Conservation (phyloP, 192 early-diverging fungal genomes). For the Cetraspora pellucida region DNA sequence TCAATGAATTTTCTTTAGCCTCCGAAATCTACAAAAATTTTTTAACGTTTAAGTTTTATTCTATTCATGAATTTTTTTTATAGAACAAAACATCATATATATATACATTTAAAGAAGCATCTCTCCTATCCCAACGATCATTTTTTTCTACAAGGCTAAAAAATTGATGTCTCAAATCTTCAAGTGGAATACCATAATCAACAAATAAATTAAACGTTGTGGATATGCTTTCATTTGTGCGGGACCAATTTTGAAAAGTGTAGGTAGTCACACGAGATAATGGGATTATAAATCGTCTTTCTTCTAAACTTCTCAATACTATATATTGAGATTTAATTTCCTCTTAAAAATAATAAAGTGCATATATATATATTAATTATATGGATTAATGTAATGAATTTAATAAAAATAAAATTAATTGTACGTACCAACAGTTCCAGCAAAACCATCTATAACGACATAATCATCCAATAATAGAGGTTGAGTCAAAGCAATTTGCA, state of each 20-base stretch:
- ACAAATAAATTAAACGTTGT: slow-evolving; percentile 17
- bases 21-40: neutral
- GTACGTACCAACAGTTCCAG: slow-evolving; percentile 31
- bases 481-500: slow-evolving; percentile 50
- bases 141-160: neutral
- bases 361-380: neutral
- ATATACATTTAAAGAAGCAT: slow-evolving; percentile 3
- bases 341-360: slow-evolving; percentile 31
- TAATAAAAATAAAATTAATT: neutral
- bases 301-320: slow-evolving; percentile 42
- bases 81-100: neutral
- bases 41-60: too few species aligned
- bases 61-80: neutral
- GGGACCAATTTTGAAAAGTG: slow-evolving; percentile 23
- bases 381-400: neutral
- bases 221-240: neutral
- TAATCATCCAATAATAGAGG: slow-evolving; percentile 49
- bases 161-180: slow-evolving; percentile 20
- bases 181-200: slow-evolving; percentile 31
- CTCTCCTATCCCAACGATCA: slow-evolving; percentile 24
- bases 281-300: slow-evolving; percentile 44
- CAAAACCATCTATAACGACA: slow-evolving; percentile 34
- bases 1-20: neutral
- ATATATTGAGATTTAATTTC: slow-evolving; percentile 50
- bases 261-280: slow-evolving; percentile 29